Conservation (phyloP, 225 moss, liverwort and hornwort genomes). For the Physcomitrium patens region DNA sequence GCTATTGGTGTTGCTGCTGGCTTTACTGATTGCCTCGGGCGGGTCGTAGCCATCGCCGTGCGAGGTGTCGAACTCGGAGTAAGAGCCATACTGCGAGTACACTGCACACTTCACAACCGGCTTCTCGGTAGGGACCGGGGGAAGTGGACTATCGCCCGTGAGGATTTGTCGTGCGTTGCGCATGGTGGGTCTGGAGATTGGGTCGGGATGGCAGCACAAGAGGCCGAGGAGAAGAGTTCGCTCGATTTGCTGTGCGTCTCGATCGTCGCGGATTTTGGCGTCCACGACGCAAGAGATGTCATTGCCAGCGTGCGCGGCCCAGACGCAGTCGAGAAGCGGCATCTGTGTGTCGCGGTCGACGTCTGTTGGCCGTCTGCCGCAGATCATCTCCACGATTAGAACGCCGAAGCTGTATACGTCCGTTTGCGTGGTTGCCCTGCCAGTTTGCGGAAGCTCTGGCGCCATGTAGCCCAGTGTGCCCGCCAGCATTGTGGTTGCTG, state of each 20-base stretch:
- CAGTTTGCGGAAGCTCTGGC: constrained; percentile 56
- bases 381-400: constrained; percentile 62
- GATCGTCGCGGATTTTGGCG: constrained; percentile 35
- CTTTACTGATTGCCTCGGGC: constrained; percentile 23
- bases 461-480: constrained; percentile 64
- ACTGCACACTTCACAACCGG: constrained; percentile 27
- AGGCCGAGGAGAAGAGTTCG: constrained; percentile 45
- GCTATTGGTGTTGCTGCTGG: constrained; percentile 24
- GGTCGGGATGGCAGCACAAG: constrained; percentile 49
- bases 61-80: constrained; percentile 30
- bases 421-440: constrained; percentile 47
- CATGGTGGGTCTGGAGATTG: constrained; percentile 45
- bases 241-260: constrained; percentile 32
- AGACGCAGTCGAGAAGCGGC: constrained; percentile 61
- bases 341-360: constrained; percentile 32
- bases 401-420: constrained; percentile 80
- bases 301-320: constrained; percentile 36
- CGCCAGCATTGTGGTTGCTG: constrained; percentile 53
- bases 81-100: constrained; percentile 12
- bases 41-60: constrained; percentile 7
- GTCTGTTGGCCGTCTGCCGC: constrained; percentile 45
- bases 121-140: constrained; percentile 44
- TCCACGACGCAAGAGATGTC: constrained; percentile 51
- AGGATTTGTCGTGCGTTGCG: constrained; percentile 49
- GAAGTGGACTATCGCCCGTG: constrained; percentile 42